These are phyloP conservation scores for Cladobotryum protrusum DNA, from an alignment of 2,329 filamentous ascomycete genomes.

Conservation along the genomic window DNA sequence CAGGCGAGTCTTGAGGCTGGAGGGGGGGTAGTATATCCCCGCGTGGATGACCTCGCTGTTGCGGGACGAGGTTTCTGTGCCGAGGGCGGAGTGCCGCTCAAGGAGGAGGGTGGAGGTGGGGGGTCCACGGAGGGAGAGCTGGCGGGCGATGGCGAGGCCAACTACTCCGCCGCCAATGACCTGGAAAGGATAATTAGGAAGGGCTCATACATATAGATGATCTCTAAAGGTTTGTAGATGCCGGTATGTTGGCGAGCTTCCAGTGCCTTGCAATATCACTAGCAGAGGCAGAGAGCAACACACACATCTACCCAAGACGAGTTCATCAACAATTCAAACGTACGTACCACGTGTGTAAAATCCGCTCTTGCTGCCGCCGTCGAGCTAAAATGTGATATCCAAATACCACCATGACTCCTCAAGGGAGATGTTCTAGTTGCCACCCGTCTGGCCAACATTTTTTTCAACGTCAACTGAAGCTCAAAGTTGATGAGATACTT, in stretches of 20 bases:
- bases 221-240: not conserved
- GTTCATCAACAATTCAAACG: constrained; percentile 13
- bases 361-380: constrained; percentile 29
- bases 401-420: not conserved
- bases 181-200: constrained; percentile 21
- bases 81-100: constrained; percentile 68
- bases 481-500: not conserved
- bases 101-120: constrained; percentile 64
- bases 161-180: constrained; percentile 60
- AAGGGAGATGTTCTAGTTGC: not conserved
- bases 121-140: constrained; percentile 58
- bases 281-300: too few relatives aligned
- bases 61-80: constrained; percentile 80
- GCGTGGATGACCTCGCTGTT: constrained; percentile 97
- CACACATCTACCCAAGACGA: too few relatives aligned
- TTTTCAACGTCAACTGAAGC: constrained; percentile 5
- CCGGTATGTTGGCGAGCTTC: too few relatives aligned
- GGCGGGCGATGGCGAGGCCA: constrained; percentile 71
- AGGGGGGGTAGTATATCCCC: constrained; percentile 78
- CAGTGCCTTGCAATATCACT: too few relatives aligned
- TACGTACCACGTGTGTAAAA: constrained; percentile 42
- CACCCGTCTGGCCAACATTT: constrained; percentile 11
- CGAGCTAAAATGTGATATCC: constrained; percentile 30
- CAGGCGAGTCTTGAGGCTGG: constrained; percentile 72
- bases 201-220: not conserved